Evolutionary conservation across 2,329 filamentous ascomycete genomes (phyloP).

Genomic region (Fusarium dlaminii): DNA sequence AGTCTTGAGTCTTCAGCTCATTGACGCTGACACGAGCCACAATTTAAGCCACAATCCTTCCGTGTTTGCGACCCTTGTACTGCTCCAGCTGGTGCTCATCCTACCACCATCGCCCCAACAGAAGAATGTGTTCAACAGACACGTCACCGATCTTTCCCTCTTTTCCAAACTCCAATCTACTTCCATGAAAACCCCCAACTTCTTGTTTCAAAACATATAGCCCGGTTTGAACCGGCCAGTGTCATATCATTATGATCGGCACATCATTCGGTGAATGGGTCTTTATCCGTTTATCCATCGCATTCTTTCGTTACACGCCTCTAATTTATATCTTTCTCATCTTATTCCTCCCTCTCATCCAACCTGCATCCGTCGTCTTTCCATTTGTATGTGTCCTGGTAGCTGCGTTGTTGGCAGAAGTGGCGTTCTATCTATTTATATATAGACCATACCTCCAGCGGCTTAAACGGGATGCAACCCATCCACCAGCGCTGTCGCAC

Average conservation of each 20-base stretch:
- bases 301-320: constrained; percentile 56
- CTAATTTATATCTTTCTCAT: constrained; percentile 50
- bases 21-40: background rate
- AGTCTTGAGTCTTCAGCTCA: background rate
- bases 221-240: background rate
- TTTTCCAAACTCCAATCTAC: background rate
- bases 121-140: constrained; percentile 28
- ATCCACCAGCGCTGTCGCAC: constrained; percentile 54
- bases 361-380: constrained; percentile 24
- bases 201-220: background rate
- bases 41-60: constrained; percentile 15
- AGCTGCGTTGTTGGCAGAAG: constrained; percentile 51
- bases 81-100: background rate
- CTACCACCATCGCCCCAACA: constrained; percentile 23
- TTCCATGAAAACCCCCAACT: background rate
- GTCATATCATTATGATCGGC: constrained; percentile 47
- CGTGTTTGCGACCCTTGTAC: constrained; percentile 17
- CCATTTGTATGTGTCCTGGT: constrained; percentile 33
- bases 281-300: constrained; percentile 57
- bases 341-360: constrained; percentile 33
- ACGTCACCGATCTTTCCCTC: constrained; percentile 7
- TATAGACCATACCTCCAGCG: constrained; percentile 55
- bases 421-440: constrained; percentile 53
- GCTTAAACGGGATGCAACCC: constrained; percentile 50
- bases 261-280: constrained; percentile 52